Base-by-base conservation (phyloP, 2,329 filamentous ascomycete genomes). In the Lachnellula hyalina region DNA sequence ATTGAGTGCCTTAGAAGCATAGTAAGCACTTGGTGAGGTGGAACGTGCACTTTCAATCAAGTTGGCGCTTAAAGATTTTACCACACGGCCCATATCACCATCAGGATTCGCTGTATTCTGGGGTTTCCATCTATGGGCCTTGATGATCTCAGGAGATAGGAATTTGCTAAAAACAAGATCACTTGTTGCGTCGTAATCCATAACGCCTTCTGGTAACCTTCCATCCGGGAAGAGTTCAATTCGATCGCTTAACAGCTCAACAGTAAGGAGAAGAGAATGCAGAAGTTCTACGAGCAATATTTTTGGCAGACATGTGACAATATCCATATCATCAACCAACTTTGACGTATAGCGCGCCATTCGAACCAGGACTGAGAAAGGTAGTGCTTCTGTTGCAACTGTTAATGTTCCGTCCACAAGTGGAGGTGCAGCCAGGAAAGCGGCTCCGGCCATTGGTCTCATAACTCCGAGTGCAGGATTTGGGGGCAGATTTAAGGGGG, bases 401-500 rank as follows among this genome's bases (percentile, higher is more conserved):
- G 14, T 41, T 9, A 40, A 14, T 38, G 65, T 54, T 61, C 58
- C 6, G 63, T 59, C 57, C 46, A 56, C 61, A 25, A 65, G 52
- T 0, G 67, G 52, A 4, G 64, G 60, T 11, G 73, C 68, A 0
- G 87, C 76, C 3, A 96, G 72, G 60, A 87, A 84, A 5, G 88
- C 80, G 0, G 83, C 82, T 3, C 90, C 90, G 0, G 82, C 84
- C 6, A 96, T 74, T 23, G 78, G 79, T 65, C 85, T 92, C 2
- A 86, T 89, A 4, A 96, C 81, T 0, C 89, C 83, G 3, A 96
- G 72, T 0, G 89, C 85, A 5, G 81, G 75, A 57, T 82, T 81
- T 2, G 84, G 79, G 1, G 73, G 63, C 1, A 71, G 66, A 32
- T 75, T 68, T 5, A 88, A 70, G 54, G 90, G 78, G 1, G 72